Base-by-base conservation (phyloP, 2,329 filamentous ascomycete species). In the Endothia cerciana region DNA sequence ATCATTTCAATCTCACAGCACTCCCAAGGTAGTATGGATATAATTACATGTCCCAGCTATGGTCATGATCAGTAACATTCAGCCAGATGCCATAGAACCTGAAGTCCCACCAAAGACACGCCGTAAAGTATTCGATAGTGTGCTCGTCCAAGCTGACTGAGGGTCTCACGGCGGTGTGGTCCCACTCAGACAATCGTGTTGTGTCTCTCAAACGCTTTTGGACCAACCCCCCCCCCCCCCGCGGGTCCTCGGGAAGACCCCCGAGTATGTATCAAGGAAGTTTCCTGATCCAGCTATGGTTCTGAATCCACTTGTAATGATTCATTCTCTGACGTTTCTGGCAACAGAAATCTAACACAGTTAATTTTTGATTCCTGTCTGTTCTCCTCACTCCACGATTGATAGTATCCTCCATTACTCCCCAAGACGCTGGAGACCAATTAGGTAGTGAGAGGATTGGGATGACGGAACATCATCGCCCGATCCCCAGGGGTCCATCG, bases 391-490 rank as follows among this genome's bases (percentile, higher is more conserved):
- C n/a, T n/a, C n/a, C n/a, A n/a, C 33, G 10, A 36, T 36, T 36
- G 4, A 10, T 36, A 36, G 33, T 36, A 36, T 36, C 10, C 33
- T 7, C 33, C 6, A 36, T 36, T 36, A 5, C 6, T 10, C 33
- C 1, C 33, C 33, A 10, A 36, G 10, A 6, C 10, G 5, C 33
- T 36, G 2, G 10, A 10, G 33, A 36, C 33, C 10, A 36, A 53
- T 28, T 30, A n/a, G 2, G 11, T 30, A 7, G 7, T 11, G 53
- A 38, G 53, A 56, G 53, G 8, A 56, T 56, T 56, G 19, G 55
- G 43, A 38, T 5, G 30, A 25, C 64, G 60, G 64, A 66, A 36
- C 60, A 41, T 63, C 28, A n/a, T 2, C 22, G 38, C 64, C 55
- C 64, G 64, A 36, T 22, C 7, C 17, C n/a, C 36, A 43, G 53